These are phyloP conservation scores for Quercus rubra DNA, from an alignment of 306 rosid genomes.

Conservation along the genomic window DNA sequence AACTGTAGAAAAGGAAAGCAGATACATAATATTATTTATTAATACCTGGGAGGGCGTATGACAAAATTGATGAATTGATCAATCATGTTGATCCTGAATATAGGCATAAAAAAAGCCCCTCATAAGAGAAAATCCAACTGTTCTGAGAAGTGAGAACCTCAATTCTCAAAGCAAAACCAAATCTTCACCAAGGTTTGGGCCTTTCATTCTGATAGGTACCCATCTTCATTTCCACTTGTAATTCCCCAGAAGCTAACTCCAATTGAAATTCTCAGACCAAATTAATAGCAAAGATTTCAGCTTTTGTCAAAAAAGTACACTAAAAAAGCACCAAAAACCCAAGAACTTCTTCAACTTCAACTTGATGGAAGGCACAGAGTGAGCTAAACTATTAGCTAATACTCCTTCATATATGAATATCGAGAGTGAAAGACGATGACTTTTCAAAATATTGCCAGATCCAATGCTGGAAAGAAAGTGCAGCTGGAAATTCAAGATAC, in stretches of 20 bases:
- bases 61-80: slow-evolving; percentile 91
- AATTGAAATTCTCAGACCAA: too few relatives aligned
- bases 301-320: too few relatives aligned
- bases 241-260: too few relatives aligned
- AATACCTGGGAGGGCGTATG: slow-evolving; percentile 97
- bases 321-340: too few relatives aligned
- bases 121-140: slow-evolving; percentile 27
- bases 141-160: slow-evolving; percentile 31
- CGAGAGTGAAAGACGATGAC: background rate
- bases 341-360: too few relatives aligned
- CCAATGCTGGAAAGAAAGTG: slow-evolving; percentile 8
- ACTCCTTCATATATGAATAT: too few relatives aligned
- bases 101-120: slow-evolving; percentile 50
- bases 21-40: slow-evolving; percentile 1
- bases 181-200: background rate
- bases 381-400: too few relatives aligned
- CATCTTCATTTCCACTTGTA: too few relatives aligned
- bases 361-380: too few relatives aligned
- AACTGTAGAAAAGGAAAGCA: background rate
- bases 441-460: slow-evolving; percentile 3
- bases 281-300: too few relatives aligned
- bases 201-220: too few relatives aligned
- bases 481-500: slow-evolving; percentile 1
- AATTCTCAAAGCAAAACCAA: slow-evolving; percentile 3
- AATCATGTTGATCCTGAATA: slow-evolving; percentile 59